Base-by-base conservation (phyloP, 805 yeast genomes). In the Sugiyamaella valdiviana region DNA sequence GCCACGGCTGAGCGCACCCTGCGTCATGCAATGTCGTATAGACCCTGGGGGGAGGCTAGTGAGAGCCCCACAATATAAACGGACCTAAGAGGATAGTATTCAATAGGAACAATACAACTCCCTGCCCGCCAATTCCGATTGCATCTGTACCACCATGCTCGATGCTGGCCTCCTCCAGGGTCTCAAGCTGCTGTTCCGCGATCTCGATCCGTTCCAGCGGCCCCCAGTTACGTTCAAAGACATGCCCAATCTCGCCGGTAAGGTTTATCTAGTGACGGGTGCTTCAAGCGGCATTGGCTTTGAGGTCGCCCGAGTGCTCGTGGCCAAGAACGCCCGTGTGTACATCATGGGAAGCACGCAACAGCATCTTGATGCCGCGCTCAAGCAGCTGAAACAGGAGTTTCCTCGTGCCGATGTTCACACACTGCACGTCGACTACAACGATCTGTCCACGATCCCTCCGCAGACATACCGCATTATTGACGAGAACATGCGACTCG, bases 331-430 rank as follows among this genome's bases (percentile, higher is more conserved):
- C 24, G 74, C 73, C 22, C 60, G 61, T 10, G 67, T 71, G n/a
- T 56, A 68, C 61, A 43, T 65, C 6, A 63, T 66, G 17, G 68
- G 69, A 38, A 63, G 78, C 48, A 62, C 52, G 45, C 48, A 53
- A 39, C 57, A 51, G 15, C 70, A 68, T 50, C 59, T 72, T 2
- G 53, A 55, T 1, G 51, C 41, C 0, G 66, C 65, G 14, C 59
- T 65, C 16, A 59, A 55, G 14, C 53, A 51, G n/a, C 48, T 73
- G n/a, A 60, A 58, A 22, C 40, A 61, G 5, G 56, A 59, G 17
- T 46, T 44, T 32, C 54, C 54, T 16, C 23, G 45, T 10, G 58
- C 58, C 14, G 35, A 51, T 16, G 50, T 51, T 47, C 65, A 62
- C 26, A 78, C 75, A 54, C 58, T 78, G 3, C 37, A 16, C 7